Percentiles rank a stretch among this genome's conserved stretches.
phyloP scores from a whole-genome alignment of 1,139 yeast species.

The Hyphopichia khmerensis region DNA sequence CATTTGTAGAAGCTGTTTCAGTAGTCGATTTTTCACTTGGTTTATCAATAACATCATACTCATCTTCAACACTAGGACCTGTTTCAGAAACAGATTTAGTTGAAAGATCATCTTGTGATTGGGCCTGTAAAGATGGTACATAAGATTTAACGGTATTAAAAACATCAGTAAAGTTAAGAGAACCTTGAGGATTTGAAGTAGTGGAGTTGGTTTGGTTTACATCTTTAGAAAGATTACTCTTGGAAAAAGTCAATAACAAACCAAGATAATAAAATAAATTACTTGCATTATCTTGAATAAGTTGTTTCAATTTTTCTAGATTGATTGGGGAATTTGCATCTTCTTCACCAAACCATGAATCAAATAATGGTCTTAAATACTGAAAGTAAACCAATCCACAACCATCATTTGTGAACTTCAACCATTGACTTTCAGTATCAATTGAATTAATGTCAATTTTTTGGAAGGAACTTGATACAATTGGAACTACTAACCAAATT shows the following conservation, averaged over 20 bases:
- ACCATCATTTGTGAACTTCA: constrained; percentile 27
- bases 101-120: background rate
- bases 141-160: background rate
- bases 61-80: constrained; percentile 18
- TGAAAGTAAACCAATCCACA: constrained; percentile 37
- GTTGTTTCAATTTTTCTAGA: background rate
- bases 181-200: background rate
- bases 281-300: background rate
- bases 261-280: background rate
- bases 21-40: too few species aligned
- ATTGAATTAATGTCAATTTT: constrained; percentile 2
- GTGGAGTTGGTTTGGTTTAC: background rate
- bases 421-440: constrained; percentile 19
- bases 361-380: constrained; percentile 33
- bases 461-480: constrained; percentile 13
- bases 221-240: background rate
- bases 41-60: constrained; percentile 45
- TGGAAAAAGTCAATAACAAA: background rate
- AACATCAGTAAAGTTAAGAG: background rate
- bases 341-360: constrained; percentile 6
- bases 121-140: background rate
- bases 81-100: constrained; percentile 2
- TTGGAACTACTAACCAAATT: constrained; percentile 56
- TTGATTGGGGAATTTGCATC: background rate
- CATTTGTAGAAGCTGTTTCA: too few species aligned